Base-by-base conservation (phyloP, 1,284 basidiomycete genomes). In the Cutaneotrichosporon daszewskae region DNA sequence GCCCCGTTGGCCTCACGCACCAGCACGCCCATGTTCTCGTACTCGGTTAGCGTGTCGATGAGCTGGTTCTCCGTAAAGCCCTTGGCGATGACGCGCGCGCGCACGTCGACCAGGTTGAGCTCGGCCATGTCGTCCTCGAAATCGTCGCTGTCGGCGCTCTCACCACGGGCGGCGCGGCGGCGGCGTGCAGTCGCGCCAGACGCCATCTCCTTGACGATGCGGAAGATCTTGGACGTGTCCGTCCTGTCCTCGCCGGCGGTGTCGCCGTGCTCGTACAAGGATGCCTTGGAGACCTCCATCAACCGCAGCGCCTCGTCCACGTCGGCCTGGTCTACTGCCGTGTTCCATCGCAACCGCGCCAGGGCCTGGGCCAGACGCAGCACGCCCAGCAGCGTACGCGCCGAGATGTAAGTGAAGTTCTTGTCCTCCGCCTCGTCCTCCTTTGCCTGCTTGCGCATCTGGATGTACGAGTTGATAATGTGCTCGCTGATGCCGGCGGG, bases 301-400 rank as follows among this genome's bases (percentile, higher is more conserved):
- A 99, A 75, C 26, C 95, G 82, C 46, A 99, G 74, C 2, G 95
- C 95, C 73, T 98, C 95, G 66, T 98, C 91, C 5, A 99, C 92
- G 64, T 99, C 95, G 40, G 79, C 78, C 47, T 83, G 79, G 38
- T 83, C 82, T 22, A 98, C 95, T 8, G 73, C 72, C 57, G 84
- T 79, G 37, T 86, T 81, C 72, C 85, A 87, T 18, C 94, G 81
- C 27, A 99, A 76, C 8, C 95, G 83, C 0, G 95, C 92, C 19
- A 96, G 82, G 0, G 94, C 92, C 69, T 98, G 95, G 0, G 91
- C 81, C 16, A 99, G 80, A 54, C 95, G 89, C 23, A 99, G 79
- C 32, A 98, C 84, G 42, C 88, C 95, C 31, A 99, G 82, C 11
- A 99, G 78, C 2, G 95, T 97, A 65, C 95, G 83, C 1, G 92